A percentile compares a stretch with the other conserved stretches of the same genome.
Evolutionary conservation across 2,329 filamentous ascomycete genomes (phyloP).

Genomic region (Calonectria crousiana): DNA sequence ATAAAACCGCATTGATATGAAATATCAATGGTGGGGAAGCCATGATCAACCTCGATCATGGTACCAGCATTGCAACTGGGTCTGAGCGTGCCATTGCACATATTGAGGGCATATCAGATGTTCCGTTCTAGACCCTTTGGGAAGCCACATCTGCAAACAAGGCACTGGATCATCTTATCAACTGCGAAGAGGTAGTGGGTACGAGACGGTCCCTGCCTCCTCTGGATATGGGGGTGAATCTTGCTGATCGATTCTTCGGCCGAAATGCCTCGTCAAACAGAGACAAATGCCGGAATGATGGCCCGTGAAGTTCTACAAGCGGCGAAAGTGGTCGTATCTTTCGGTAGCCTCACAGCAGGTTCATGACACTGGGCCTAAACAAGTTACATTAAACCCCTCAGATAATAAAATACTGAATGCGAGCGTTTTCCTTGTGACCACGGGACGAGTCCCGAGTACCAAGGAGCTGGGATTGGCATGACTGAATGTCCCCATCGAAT

Average conservation of each 20-base stretch:
- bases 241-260: background rate
- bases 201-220: background rate
- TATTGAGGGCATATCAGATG: background rate
- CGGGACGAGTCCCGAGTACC: background rate
- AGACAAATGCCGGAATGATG: background rate
- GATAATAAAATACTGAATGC: background rate
- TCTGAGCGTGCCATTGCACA: background rate
- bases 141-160: background rate
- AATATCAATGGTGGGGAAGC: background rate
- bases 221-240: background rate
- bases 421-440: background rate
- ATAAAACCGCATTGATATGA: background rate
- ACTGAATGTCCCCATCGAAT: background rate
- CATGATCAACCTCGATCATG: background rate
- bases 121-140: background rate
- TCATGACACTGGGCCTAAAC: background rate
- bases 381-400: background rate
- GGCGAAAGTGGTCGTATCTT: background rate
- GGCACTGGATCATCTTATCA: background rate
- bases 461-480: background rate
- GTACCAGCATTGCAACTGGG: background rate
- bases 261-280: background rate
- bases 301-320: background rate
- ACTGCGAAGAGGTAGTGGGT: background rate
- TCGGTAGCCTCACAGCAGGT: no score